Conservation (phyloP, 805 yeast genomes). For the Saccharomycopsis sp. region DNA sequence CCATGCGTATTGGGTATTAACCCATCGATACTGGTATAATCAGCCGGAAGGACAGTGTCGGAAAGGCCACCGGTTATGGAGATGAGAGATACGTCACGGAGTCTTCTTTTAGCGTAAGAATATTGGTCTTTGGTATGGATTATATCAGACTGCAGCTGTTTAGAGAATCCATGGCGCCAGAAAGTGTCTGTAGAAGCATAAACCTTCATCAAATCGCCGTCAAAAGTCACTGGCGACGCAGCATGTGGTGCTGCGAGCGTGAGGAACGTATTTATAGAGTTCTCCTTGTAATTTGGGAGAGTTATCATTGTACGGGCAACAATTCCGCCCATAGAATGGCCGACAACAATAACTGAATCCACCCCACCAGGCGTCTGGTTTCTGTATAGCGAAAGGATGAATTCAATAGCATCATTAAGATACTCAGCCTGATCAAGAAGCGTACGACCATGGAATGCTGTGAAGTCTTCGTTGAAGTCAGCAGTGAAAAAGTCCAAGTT, state of each 20-base stretch:
- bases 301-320: slow-evolving; percentile 84
- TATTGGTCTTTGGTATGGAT: slow-evolving; percentile 15
- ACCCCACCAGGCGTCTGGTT: slow-evolving; percentile 32
- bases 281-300: slow-evolving; percentile 62
- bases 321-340: slow-evolving; percentile 97
- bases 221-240: slow-evolving; percentile 88
- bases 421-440: slow-evolving; percentile 91
- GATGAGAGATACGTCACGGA: slow-evolving; percentile 57
- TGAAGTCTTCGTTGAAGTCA: slow-evolving; percentile 91
- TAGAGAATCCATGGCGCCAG: slow-evolving; percentile 63
- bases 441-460: slow-evolving; percentile 94
- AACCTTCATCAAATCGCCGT: slow-evolving; percentile 72
- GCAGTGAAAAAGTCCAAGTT: slow-evolving; percentile 83
- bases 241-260: slow-evolving; percentile 91
- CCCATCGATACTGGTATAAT: slow-evolving; percentile 70
- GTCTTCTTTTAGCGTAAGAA: slow-evolving; percentile 37
- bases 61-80: slow-evolving; percentile 86
- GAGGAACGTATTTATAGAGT: slow-evolving; percentile 74
- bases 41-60: slow-evolving; percentile 82
- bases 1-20: slow-evolving; percentile 72
- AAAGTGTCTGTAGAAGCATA: slow-evolving; percentile 70
- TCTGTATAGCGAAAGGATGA: slow-evolving; percentile 64
- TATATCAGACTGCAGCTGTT: no score
- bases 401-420: slow-evolving; percentile 77
- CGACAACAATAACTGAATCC: slow-evolving; percentile 68